A percentile compares a stretch with the other conserved stretches of the same genome.
Evolutionary conservation across 177 flowering plant species (phyloP).

Genomic region (Vitis hybrid): DNA sequence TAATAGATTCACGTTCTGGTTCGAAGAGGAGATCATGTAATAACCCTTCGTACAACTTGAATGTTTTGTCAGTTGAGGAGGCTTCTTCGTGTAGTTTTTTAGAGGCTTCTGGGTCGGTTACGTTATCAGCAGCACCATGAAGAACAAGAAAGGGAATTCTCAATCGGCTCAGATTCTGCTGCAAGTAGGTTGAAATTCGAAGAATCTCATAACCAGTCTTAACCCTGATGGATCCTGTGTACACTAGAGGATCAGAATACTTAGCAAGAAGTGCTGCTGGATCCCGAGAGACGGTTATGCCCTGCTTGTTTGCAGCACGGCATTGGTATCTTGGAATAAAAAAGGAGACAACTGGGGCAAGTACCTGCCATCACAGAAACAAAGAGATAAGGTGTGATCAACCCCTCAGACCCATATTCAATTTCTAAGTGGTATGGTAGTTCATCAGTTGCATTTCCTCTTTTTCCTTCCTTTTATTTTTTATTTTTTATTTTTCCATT

Average conservation of each 20-base stretch:
- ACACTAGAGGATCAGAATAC: slow-evolving; percentile 90
- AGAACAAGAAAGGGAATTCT: slow-evolving; percentile 74
- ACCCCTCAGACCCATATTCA: too few relatives aligned
- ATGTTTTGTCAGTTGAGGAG: slow-evolving; percentile 67
- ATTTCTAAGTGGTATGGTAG: too few relatives aligned
- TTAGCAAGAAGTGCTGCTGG: slow-evolving; percentile 73
- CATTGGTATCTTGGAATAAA: slow-evolving; percentile 70
- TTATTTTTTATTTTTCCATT: too few relatives aligned
- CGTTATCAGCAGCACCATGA: slow-evolving; percentile 77
- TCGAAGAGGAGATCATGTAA: slow-evolving; percentile 87
- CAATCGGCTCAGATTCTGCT: slow-evolving; percentile 46
- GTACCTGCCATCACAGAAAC: slow-evolving; percentile 34
- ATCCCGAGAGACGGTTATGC: slow-evolving; percentile 67
- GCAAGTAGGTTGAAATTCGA: slow-evolving; percentile 59
- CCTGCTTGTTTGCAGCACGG: slow-evolving; percentile 67
- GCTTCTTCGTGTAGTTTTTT: slow-evolving; percentile 65
- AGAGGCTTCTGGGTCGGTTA: slow-evolving; percentile 83
- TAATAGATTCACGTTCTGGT: slow-evolving; percentile 61
- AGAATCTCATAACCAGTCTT: slow-evolving; percentile 88
- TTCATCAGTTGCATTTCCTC: too few relatives aligned
- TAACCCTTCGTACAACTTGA: slow-evolving; percentile 67
- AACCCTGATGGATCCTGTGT: slow-evolving; percentile 75
- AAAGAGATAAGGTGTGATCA: too few relatives aligned
- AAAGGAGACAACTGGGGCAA: slow-evolving; percentile 76
- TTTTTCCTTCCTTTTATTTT: too few relatives aligned